A percentile compares a stretch with the other conserved stretches of the same genome.
phyloP scores from a whole-genome alignment of 805 yeast genomes.

The Candida manassasensis region DNA sequence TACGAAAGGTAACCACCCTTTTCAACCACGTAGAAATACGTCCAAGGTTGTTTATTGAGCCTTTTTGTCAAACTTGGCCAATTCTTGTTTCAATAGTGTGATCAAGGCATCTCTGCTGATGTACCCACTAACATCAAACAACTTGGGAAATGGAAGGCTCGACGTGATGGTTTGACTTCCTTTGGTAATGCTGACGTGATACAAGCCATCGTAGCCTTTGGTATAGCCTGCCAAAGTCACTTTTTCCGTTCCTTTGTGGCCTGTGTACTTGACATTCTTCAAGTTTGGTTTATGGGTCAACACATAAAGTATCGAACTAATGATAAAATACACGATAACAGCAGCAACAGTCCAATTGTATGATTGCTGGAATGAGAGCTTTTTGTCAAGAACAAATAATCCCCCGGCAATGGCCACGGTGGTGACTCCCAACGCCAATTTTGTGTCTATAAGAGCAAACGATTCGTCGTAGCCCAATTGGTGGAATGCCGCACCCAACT shows the following conservation, averaged over 20 bases:
- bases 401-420: slow-evolving; percentile 44
- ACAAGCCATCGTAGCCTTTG: slow-evolving; percentile 43
- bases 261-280: slow-evolving; percentile 46
- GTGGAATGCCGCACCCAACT: slow-evolving; percentile 36
- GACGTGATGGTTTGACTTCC: slow-evolving; percentile 17
- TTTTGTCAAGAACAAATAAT: slow-evolving; percentile 47
- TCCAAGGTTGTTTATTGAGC: slow-evolving; percentile 10
- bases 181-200: slow-evolving; percentile 32
- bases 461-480: slow-evolving; percentile 46
- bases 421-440: slow-evolving; percentile 45
- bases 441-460: slow-evolving; percentile 41
- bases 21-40: too few relatives aligned
- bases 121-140: slow-evolving; percentile 46
- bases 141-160: slow-evolving; percentile 30
- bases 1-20: too few relatives aligned
- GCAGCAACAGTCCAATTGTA: slow-evolving; percentile 30
- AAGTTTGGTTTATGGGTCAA: slow-evolving; percentile 29
- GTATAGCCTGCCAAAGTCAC: slow-evolving; percentile 38
- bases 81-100: slow-evolving; percentile 9
- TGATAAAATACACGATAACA: slow-evolving; percentile 33
- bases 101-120: slow-evolving; percentile 15
- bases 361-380: slow-evolving; percentile 38
- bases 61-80: slow-evolving; percentile 12
- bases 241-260: slow-evolving; percentile 30
- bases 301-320: slow-evolving; percentile 31